These are phyloP conservation scores for Gossypium schwendimanii DNA, from an alignment of 441 rosid genomes.

Conservation along the genomic window DNA sequence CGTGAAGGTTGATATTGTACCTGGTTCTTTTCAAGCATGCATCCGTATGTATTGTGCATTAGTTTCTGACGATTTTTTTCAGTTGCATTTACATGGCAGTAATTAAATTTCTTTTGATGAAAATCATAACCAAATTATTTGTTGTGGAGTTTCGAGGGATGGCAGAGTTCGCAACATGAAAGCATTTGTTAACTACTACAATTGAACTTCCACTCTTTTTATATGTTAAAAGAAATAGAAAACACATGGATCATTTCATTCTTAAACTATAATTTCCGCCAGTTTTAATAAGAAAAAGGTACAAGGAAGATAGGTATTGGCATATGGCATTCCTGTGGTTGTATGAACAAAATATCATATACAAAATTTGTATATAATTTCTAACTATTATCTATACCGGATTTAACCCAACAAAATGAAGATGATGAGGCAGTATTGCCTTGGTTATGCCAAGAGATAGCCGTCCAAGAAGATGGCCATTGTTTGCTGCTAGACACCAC, in stretches of 20 bases:
- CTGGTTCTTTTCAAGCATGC: no score
- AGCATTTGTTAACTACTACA: background rate
- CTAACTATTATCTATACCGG: background rate
- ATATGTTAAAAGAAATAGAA: no score
- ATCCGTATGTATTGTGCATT: no score
- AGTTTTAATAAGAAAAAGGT: no score
- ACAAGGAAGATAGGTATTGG: no score
- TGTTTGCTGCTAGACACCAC: background rate
- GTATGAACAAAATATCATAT: background rate
- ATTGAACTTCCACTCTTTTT: no score
- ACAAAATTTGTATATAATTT: background rate
- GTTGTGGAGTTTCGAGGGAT: background rate
- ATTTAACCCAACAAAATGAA: conserved; percentile 1
- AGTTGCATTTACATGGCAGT: background rate
- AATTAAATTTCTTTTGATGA: background rate
- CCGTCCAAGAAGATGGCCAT: background rate
- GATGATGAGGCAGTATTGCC: background rate
- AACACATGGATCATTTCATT: no score
- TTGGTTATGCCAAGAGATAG: conserved; percentile 1
- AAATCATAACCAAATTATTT: background rate
- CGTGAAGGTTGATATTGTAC: no score
- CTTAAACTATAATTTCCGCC: background rate
- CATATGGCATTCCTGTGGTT: no score
- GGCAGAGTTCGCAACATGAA: background rate
- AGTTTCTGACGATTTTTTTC: background rate